Base-by-base conservation (phyloP, 768 basidiomycete species). In the Trametopsis cervina region DNA sequence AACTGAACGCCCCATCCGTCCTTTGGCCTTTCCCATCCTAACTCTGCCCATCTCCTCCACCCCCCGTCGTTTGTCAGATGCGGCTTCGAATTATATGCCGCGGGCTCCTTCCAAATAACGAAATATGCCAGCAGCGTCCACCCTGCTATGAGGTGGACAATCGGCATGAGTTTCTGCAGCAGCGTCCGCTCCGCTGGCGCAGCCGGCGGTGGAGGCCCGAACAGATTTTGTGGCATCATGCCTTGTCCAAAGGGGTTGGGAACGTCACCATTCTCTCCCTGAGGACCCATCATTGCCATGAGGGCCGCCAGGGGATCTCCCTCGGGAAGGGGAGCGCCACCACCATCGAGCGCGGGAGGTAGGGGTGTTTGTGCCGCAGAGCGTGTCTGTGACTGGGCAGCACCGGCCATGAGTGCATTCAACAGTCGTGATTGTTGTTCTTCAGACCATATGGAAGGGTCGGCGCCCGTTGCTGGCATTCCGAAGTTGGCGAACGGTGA, bases 401-500 rank as follows among this genome's bases (percentile, higher is more conserved):
- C 48, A 1, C 56, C 54, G 17, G 59, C 60, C 68, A 86, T 73
- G 24, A 89, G 69, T 1, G 85, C 83, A 50, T 77, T 76, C 65
- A 88, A 68, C 53, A 88, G 74, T 54, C 83, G 80, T 46, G 69
- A 70, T 57, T 86, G 84, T 50, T 86, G 81, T 50, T 87, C 81
- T 38, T 76, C 67, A 7, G 78, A 75, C 85, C 82, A 86, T 11
- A 73, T 73, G 3, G 79, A 74, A 0, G 80, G 75, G 57, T 81
- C 80, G 15, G 29, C 29, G 9, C 9, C 7, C 29, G 29, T 7
- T 33, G 29, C 29, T 33, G 29, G 29, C 15, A 33, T 7, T 33
- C 29, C 29, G 15, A 33, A 33, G 15, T 33, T 15, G 7, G 29
- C 29, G 29, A 33, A 33, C 7, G 29, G 29, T 15, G 15, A 33